Evolutionary conservation across 2,329 filamentous ascomycete genomes (phyloP), one percentile per base, ranked within the genome.

Genomic region (Cordyceps farinosa): DNA sequence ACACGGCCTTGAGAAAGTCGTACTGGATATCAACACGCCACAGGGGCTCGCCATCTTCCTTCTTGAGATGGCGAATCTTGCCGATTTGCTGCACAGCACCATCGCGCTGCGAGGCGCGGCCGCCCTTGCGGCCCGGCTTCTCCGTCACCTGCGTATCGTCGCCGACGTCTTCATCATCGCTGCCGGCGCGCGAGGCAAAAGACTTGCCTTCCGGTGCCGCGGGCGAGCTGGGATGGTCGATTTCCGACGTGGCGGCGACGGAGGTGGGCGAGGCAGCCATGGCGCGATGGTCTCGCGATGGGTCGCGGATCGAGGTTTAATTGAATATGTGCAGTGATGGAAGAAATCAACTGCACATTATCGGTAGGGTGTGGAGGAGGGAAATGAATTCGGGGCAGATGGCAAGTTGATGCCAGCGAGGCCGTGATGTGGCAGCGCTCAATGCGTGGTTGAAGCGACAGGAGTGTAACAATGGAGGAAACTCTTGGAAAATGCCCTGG

Each of bases 21-120:
- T 89, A 93, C 75, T 96, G 91, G 65, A 96, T 96, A 75, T 96
- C 91, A 73, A 87, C 88, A 70, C 91, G 83, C 91, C 91, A 96
- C 4, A 96, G 82, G 54, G 91, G 91, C 68, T 93, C 90, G 71
- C 91, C 91, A 71, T 96, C 91, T 66, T 93, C 90, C 75, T 95
- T 95, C 77, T 96, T 96, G 59, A 96, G 78, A 74, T 95, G 91
- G 60, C 90, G 80, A 64, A 96, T 91, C 79, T 95, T 96, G 68
- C 84, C 84, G 58, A 85, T 77, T 61, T 78, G 73, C 63, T 72
- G 73, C 61, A 73, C 74, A 54, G 70, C 67, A 42, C 76, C 76
- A 60, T 75, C 77, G 57, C 66, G 69, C 52, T 74, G 71, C 54
- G 72, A 71, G 27, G 65, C 66, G 61, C 76, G 78, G 29, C 71